Evolutionary conservation across 225 moss, liverwort and hornwort species (phyloP).

Genomic region (Physcomitrellopsis africana): DNA sequence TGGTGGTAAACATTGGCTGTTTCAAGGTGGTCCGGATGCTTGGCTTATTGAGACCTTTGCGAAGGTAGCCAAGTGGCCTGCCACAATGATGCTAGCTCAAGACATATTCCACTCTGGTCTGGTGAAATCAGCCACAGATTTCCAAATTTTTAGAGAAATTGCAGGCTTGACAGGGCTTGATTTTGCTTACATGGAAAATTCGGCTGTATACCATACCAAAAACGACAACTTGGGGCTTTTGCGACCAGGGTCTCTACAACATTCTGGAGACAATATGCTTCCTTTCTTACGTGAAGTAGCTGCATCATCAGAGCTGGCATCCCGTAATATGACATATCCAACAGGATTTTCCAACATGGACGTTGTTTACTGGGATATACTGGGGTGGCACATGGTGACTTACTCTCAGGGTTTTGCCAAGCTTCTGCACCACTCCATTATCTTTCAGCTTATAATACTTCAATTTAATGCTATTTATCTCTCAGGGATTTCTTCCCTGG

Average conservation of each 20-base stretch:
- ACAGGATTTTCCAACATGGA: slow-evolving; percentile 71
- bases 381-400: slow-evolving; percentile 77
- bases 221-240: slow-evolving; percentile 79
- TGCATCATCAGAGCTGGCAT: slow-evolving; percentile 62
- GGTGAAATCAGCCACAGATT: slow-evolving; percentile 91
- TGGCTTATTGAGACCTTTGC: slow-evolving; percentile 77
- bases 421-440: slow-evolving; percentile 59
- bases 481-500: slow-evolving; percentile 57
- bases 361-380: slow-evolving; percentile 83
- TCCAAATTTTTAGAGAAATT: slow-evolving; percentile 83
- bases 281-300: slow-evolving; percentile 68
- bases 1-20: slow-evolving; percentile 80
- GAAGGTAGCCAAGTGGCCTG: slow-evolving; percentile 75
- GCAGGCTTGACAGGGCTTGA: slow-evolving; percentile 87
- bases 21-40: slow-evolving; percentile 84
- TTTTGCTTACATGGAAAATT: slow-evolving; percentile 79
- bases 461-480: slow-evolving; percentile 54
- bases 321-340: slow-evolving; percentile 49
- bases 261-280: slow-evolving; percentile 86
- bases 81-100: slow-evolving; percentile 77
- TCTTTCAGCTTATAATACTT: slow-evolving; percentile 70
- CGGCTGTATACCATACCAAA: slow-evolving; percentile 89
- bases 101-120: slow-evolving; percentile 85
- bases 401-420: slow-evolving; percentile 69
- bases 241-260: slow-evolving; percentile 83